A percentile compares a stretch with the other conserved stretches of the same genome.
Conservation (phyloP, 1,284 basidiomycete species). For the Cutaneotrichosporon cutaneum region DNA sequence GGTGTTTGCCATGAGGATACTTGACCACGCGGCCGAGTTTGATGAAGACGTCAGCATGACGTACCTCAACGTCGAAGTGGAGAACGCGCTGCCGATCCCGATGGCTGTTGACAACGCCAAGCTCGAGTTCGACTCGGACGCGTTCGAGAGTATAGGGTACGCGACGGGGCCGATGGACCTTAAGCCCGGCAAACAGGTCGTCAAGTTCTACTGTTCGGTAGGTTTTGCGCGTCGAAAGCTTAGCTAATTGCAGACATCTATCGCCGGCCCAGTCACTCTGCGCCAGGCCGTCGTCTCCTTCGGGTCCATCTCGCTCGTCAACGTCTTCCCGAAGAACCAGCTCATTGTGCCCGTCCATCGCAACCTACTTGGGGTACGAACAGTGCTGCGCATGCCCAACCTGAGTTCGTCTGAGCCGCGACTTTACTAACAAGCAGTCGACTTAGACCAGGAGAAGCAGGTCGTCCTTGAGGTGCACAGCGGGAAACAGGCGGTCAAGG, state of each 20-base stretch:
- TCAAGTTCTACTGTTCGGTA: conserved; percentile 38
- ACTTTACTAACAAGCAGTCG: conserved; percentile 28
- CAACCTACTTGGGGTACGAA: conserved; percentile 28
- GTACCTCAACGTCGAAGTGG: conserved; percentile 31
- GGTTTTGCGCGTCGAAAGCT: conserved; percentile 13
- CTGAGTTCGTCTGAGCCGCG: conserved; percentile 27
- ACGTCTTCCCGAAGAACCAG: conserved; percentile 19
- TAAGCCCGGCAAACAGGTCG: conserved; percentile 36
- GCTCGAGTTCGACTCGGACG: conserved; percentile 34
- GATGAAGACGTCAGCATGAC: conserved; percentile 32
- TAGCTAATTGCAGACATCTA: conserved; percentile 30
- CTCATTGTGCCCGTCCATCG: conserved; percentile 26
- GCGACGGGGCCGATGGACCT: conserved; percentile 24
- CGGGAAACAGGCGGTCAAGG: conserved; percentile 23
- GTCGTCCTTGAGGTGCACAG: conserved; percentile 37
- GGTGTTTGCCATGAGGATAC: conserved; percentile 18
- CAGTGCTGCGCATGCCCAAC: conserved; percentile 39
- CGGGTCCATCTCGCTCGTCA: conserved; percentile 27
- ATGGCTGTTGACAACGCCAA: conserved; percentile 33
- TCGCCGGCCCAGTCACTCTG: conserved; percentile 30
- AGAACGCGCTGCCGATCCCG: conserved; percentile 33
- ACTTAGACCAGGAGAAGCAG: conserved; percentile 38
- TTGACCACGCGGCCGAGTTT: conserved; percentile 23
- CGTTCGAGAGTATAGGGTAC: conserved; percentile 38
- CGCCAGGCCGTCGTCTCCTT: conserved; percentile 26